These are phyloP conservation scores for Phyllosticta citriasiana DNA, from an alignment of 2,329 filamentous ascomycete species.

Conservation along the genomic window DNA sequence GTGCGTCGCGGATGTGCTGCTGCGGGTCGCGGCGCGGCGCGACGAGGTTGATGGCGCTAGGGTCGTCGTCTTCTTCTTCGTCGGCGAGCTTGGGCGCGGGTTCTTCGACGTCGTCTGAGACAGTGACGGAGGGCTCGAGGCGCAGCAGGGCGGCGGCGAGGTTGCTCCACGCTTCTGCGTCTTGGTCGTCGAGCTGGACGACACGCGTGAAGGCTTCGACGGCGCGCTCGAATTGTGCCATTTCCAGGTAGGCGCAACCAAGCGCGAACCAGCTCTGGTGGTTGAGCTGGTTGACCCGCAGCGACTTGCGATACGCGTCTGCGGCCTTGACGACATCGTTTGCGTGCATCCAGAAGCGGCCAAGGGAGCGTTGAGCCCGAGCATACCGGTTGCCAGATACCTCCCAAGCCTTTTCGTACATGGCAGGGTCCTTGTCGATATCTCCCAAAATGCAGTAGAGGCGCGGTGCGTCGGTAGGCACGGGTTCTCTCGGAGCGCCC, in stretches of 20 bases:
- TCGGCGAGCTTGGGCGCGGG: conserved; percentile 22
- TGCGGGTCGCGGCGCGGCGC: conserved; percentile 39
- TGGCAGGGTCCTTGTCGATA: conserved; percentile 60
- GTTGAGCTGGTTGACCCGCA: conserved; percentile 71
- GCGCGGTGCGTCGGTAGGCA: conserved; percentile 73
- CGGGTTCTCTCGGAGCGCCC: conserved; percentile 59
- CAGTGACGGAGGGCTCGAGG: conserved; percentile 39
- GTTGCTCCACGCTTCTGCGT: conserved; percentile 92
- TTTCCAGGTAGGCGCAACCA: conserved; percentile 75
- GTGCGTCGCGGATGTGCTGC: conserved; percentile 59
- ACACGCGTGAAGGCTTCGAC: conserved; percentile 74
- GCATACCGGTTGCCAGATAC: conserved; percentile 73
- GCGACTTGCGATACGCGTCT: conserved; percentile 67
- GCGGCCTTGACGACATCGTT: conserved; percentile 60
- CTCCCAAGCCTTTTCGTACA: conserved; percentile 83
- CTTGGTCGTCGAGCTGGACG: conserved; percentile 76
- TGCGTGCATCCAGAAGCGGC: conserved; percentile 60
- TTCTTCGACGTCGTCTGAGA: conserved; percentile 16
- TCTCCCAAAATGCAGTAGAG: conserved; percentile 92
- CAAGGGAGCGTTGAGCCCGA: conserved; percentile 78
- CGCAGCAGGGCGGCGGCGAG: conserved; percentile 74
- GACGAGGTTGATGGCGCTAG: conserved; percentile 12
- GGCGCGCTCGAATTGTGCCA: conserved; percentile 67
- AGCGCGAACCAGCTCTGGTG: conserved; percentile 80
- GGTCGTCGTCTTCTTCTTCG: conserved; percentile 26